Percentiles rank a stretch among this genome's conserved stretches.
Conservation (phyloP, 805 yeast genomes). For the Zygosaccharomyces siamensis region DNA sequence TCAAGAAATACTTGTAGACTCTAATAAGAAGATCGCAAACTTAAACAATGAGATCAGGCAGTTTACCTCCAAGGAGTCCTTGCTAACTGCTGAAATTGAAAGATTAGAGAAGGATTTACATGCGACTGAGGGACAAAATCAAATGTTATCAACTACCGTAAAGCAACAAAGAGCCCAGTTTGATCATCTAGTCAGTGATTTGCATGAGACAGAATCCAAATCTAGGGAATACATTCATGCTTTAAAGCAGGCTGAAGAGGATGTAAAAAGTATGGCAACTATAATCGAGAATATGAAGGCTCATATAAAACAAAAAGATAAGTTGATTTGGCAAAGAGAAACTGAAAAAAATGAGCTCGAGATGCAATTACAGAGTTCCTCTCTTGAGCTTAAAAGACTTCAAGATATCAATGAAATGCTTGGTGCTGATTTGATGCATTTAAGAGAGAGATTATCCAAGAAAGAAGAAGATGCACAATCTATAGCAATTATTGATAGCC, state of each 20-base stretch:
- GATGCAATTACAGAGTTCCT: slow-evolving; percentile 51
- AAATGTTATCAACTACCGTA: slow-evolving; percentile 49
- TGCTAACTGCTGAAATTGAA: slow-evolving; percentile 38
- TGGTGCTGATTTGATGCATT: slow-evolving; percentile 52
- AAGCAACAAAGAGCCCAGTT: slow-evolving; percentile 65
- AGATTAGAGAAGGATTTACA: slow-evolving; percentile 54
- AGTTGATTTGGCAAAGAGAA: slow-evolving; percentile 50
- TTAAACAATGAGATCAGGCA: slow-evolving; percentile 41
- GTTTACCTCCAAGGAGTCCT: slow-evolving; percentile 36
- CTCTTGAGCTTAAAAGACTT: slow-evolving; percentile 48
- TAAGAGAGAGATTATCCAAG: slow-evolving; percentile 42
- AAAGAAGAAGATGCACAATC: slow-evolving; percentile 43
- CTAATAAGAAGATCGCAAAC: slow-evolving; percentile 40
- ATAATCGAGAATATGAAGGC: slow-evolving; percentile 49
- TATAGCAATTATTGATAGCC: slow-evolving; percentile 46
- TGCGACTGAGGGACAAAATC: slow-evolving; percentile 50
- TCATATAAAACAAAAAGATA: slow-evolving; percentile 49
- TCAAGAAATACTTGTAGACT: slow-evolving; percentile 47
- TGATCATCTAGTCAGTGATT: slow-evolving; percentile 64
- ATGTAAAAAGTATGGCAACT: slow-evolving; percentile 49
- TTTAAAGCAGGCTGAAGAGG: slow-evolving; percentile 47
- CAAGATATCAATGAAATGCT: slow-evolving; percentile 46
- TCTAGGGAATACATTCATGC: slow-evolving; percentile 46
- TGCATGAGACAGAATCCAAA: slow-evolving; percentile 77
- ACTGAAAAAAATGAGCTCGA: slow-evolving; percentile 48